Evolutionary conservation across 768 basidiomycete genomes (phyloP).

Genomic region (Suillus lakei): DNA sequence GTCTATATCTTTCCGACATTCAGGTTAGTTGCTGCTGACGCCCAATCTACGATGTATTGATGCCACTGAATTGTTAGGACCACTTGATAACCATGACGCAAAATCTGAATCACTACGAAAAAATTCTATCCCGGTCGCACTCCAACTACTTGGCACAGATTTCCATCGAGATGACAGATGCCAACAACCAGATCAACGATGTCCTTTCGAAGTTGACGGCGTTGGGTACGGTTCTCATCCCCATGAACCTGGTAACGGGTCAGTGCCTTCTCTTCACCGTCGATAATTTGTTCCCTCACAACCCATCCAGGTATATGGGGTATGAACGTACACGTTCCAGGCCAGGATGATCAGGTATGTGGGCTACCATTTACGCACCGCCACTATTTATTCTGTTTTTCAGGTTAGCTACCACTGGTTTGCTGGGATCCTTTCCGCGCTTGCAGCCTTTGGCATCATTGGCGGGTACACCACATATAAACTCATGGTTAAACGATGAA

Average conservation of each 20-base stretch:
- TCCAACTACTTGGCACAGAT: slow-evolving; percentile 99
- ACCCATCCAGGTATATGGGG: slow-evolving; percentile 79
- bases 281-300: neutral
- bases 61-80: slow-evolving; percentile 52
- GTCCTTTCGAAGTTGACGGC: slow-evolving; percentile 97
- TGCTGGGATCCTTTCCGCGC: slow-evolving; percentile 77
- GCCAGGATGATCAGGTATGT: slow-evolving; percentile 61
- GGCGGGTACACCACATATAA: slow-evolving; percentile 82
- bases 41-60: neutral
- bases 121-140: slow-evolving; percentile 97
- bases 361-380: neutral
- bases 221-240: slow-evolving; percentile 95
- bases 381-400: neutral
- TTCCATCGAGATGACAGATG: slow-evolving; percentile 99
- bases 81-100: slow-evolving; percentile 99
- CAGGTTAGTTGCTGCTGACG: slow-evolving; percentile 51
- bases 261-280: slow-evolving; percentile 18
- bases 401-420: slow-evolving; percentile 79
- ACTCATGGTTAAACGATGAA: slow-evolving; percentile 61
- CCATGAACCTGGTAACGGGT: slow-evolving; percentile 97
- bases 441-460: slow-evolving; percentile 81
- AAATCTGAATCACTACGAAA: slow-evolving; percentile 99
- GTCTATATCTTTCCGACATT: slow-evolving; percentile 94
- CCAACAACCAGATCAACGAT: slow-evolving; percentile 99
- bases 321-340: slow-evolving; percentile 98